Percentiles rank a stretch among this genome's conserved stretches.
phyloP scores from a whole-genome alignment of 2,329 filamentous ascomycete genomes.

The Cadophora gregata region DNA sequence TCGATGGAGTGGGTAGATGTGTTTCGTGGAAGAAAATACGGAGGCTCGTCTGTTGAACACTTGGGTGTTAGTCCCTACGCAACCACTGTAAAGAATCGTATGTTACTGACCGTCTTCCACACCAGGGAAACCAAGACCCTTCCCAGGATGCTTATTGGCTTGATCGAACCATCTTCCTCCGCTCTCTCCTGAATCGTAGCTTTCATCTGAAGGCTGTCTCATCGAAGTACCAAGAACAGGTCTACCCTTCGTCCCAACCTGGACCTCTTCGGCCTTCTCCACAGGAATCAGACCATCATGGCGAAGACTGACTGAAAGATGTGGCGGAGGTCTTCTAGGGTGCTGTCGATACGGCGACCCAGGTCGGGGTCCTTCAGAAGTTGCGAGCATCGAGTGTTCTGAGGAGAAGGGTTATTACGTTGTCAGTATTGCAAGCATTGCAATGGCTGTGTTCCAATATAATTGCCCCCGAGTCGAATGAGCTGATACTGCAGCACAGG shows the following conservation, averaged over 20 bases:
- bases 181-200: constrained; percentile 27
- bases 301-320: constrained; percentile 36
- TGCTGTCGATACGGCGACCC: constrained; percentile 21
- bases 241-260: neutral
- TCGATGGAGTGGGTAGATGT: constrained; percentile 28
- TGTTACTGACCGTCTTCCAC: constrained; percentile 37
- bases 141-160: constrained; percentile 35
- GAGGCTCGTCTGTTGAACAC: constrained; percentile 36
- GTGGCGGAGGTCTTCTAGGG: constrained; percentile 37
- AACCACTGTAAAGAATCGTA: neutral
- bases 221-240: neutral
- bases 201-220: constrained; percentile 32
- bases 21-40: constrained; percentile 37
- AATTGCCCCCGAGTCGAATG: neutral
- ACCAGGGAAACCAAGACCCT: constrained; percentile 16
- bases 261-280: neutral
- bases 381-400: constrained; percentile 18
- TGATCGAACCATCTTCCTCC: constrained; percentile 40
- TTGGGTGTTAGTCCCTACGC: constrained; percentile 9
- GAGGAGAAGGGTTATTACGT: neutral
- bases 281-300: constrained; percentile 13
- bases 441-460: neutral
- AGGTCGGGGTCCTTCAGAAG: constrained; percentile 5
- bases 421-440: neutral
- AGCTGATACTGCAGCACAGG: neutral